A percentile compares a stretch with the other conserved stretches of the same genome.
Conservation (phyloP, 352 stramenopile genomes). For the Globisporangium paddicum region DNA sequence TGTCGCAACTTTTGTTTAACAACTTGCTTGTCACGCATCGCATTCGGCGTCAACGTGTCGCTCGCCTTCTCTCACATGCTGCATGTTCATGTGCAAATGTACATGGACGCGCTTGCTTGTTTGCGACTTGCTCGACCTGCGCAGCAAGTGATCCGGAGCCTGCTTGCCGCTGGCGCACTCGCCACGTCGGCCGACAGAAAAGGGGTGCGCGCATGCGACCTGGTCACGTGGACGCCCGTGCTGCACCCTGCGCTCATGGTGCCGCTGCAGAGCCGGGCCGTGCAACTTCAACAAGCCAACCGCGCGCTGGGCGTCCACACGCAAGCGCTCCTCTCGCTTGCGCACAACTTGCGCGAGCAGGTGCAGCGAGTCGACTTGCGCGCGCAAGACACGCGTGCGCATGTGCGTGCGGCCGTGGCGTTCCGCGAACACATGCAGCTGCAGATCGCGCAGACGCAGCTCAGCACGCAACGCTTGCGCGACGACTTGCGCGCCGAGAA, state of each 20-base stretch:
- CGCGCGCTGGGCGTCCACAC: constrained; percentile 10
- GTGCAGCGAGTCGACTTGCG: constrained; percentile 9
- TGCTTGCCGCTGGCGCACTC: constrained; percentile 25
- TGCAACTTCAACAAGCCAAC: constrained; percentile 24
- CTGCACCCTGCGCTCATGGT: constrained; percentile 26
- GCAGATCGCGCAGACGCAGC: constrained; percentile 18
- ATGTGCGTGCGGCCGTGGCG: constrained; percentile 15
- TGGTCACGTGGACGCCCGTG: constrained; percentile 27
- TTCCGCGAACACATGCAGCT: constrained; percentile 21
- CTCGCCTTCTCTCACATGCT: too few species aligned
- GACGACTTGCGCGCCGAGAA: constrained; percentile 9
- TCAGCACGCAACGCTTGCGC: neutral
- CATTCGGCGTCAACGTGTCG: too few species aligned
- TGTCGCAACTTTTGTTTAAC: too few species aligned
- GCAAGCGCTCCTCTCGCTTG: constrained; percentile 9
- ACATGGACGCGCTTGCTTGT: neutral
- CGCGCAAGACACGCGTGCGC: constrained; percentile 8
- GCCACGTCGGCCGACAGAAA: constrained; percentile 27
- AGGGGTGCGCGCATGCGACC: constrained; percentile 26
- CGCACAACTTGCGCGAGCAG: constrained; percentile 5
- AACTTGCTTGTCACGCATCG: too few species aligned
- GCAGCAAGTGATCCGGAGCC: constrained; percentile 21
- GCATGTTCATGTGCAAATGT: neutral
- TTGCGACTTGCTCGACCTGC: too few species aligned
- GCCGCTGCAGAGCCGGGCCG: constrained; percentile 20